Evolutionary conservation across 2,329 filamentous ascomycete genomes (phyloP).

Genomic region (Cercospora sp.): DNA sequence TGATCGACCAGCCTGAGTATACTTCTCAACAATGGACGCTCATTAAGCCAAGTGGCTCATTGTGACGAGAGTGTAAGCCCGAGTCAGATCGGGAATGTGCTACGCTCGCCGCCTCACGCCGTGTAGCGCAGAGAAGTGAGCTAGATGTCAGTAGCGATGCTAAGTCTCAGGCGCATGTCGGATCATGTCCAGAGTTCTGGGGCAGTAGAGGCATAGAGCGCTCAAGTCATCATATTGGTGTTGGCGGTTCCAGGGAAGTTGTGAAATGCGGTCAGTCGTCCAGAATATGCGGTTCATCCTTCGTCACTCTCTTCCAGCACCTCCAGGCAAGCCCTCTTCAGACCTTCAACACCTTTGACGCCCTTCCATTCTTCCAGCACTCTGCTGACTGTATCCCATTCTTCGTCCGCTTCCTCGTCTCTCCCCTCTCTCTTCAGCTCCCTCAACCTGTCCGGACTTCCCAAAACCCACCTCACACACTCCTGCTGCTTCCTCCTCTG

Average conservation of each 20-base stretch:
- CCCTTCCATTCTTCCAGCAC: slow-evolving; percentile 48
- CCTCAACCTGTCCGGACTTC: slow-evolving; percentile 60
- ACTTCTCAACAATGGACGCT: not conserved
- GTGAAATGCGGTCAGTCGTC: not conserved
- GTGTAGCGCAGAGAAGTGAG: not conserved
- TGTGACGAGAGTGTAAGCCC: not conserved
- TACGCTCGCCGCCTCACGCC: not conserved
- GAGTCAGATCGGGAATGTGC: not conserved
- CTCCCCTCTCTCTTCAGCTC: slow-evolving; percentile 60
- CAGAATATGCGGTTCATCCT: slow-evolving; percentile 2
- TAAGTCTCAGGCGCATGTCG: not conserved
- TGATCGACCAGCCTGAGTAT: not conserved
- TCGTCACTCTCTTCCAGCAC: slow-evolving; percentile 16
- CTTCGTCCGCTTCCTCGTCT: slow-evolving; percentile 58
- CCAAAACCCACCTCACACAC: slow-evolving; percentile 63
- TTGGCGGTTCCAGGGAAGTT: not conserved
- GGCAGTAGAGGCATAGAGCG: not conserved
- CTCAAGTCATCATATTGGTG: not conserved
- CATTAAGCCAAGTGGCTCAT: not conserved
- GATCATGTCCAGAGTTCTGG: not conserved
- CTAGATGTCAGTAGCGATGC: too few species aligned
- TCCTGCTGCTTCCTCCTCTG: slow-evolving; percentile 50
- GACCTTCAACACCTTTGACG: slow-evolving; percentile 46
- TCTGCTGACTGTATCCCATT: slow-evolving; percentile 47
- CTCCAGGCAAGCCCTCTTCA: slow-evolving; percentile 42